Conservation (phyloP, 2,329 filamentous ascomycete species). For the Phialophora macrospora region DNA sequence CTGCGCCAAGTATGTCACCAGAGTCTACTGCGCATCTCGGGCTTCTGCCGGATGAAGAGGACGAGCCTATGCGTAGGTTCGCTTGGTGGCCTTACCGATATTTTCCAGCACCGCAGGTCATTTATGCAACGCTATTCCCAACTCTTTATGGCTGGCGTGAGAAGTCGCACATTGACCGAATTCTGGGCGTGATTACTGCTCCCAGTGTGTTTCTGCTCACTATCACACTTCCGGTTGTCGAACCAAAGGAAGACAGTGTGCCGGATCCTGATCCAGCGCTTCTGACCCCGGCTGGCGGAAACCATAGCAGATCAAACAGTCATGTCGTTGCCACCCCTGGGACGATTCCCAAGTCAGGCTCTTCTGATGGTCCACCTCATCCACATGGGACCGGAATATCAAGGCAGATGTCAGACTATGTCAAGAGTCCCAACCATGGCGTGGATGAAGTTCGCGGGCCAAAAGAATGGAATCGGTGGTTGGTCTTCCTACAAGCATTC, state of each 20-base stretch:
- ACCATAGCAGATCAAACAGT: conserved; percentile 37
- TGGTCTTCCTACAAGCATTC: conserved; percentile 82
- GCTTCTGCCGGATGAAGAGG: conserved; percentile 49
- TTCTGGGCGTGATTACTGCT: conserved; percentile 80
- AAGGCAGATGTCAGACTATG: conserved; percentile 47
- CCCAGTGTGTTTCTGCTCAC: conserved; percentile 89
- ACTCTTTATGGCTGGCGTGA: conserved; percentile 80
- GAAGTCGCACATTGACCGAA: conserved; percentile 83
- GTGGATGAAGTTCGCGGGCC: conserved; percentile 43
- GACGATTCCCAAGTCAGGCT: conserved; percentile 41
- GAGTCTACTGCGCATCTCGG: conserved; percentile 47
- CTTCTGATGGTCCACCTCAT: conserved; percentile 23
- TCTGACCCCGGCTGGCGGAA: conserved; percentile 30
- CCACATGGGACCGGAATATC: conserved; percentile 29
- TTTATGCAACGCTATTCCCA: conserved; percentile 80
- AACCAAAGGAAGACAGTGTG: conserved; percentile 64
- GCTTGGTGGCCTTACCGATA: conserved; percentile 81
- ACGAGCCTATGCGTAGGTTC: conserved; percentile 51
- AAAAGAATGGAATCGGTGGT: conserved; percentile 86
- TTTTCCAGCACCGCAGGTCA: conserved; percentile 72
- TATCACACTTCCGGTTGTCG: conserved; percentile 88
- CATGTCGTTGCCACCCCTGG: conserved; percentile 46
- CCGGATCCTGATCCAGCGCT: conserved; percentile 46
- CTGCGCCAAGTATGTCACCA: conserved; percentile 57
- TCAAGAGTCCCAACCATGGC: conserved; percentile 44